phyloP scores from a whole-genome alignment of 768 basidiomycete species.

The Naganishia onofrii region DNA sequence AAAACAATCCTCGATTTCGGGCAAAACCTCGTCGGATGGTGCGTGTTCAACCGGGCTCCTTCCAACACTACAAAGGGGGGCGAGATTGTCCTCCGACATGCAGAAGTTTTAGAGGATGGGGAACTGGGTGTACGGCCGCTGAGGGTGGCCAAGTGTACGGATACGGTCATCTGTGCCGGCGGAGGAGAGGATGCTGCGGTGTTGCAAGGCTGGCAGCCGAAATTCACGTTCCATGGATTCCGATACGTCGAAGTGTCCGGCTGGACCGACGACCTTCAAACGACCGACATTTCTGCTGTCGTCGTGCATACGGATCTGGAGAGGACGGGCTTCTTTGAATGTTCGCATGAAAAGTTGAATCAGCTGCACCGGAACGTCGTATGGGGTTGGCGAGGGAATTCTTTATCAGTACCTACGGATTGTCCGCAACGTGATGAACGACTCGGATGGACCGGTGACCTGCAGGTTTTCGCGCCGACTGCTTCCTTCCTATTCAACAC shows the following conservation, averaged over 20 bases:
- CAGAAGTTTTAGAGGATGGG: conserved; percentile 48
- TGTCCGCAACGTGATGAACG: conserved; percentile 51
- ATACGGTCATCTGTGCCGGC: conserved; percentile 30
- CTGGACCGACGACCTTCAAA: conserved; percentile 21
- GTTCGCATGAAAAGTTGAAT: conserved; percentile 40
- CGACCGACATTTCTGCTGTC: conserved; percentile 35
- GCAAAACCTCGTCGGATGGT: conserved; percentile 48
- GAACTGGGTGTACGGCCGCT: conserved; percentile 46
- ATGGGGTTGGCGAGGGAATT: conserved; percentile 43
- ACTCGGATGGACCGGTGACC: conserved; percentile 50
- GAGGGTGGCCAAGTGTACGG: conserved; percentile 36
- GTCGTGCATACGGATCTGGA: conserved; percentile 39
- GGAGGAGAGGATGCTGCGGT: conserved; percentile 24
- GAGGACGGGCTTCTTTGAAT: conserved; percentile 41
- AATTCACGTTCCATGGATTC: conserved; percentile 49
- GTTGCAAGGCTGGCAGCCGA: conserved; percentile 42
- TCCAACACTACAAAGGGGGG: background rate
- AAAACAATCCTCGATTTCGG: conserved; percentile 48
- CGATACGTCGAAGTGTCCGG: conserved; percentile 42
- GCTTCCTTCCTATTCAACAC: conserved; percentile 44
- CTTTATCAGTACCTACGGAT: conserved; percentile 45
- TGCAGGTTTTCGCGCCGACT: conserved; percentile 47
- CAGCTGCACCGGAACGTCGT: conserved; percentile 40
- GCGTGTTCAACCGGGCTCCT: conserved; percentile 34
- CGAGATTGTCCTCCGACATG: conserved; percentile 38